Evolutionary conservation across 2,329 filamentous ascomycete species (phyloP).

Genomic region (Aspergillus persii): DNA sequence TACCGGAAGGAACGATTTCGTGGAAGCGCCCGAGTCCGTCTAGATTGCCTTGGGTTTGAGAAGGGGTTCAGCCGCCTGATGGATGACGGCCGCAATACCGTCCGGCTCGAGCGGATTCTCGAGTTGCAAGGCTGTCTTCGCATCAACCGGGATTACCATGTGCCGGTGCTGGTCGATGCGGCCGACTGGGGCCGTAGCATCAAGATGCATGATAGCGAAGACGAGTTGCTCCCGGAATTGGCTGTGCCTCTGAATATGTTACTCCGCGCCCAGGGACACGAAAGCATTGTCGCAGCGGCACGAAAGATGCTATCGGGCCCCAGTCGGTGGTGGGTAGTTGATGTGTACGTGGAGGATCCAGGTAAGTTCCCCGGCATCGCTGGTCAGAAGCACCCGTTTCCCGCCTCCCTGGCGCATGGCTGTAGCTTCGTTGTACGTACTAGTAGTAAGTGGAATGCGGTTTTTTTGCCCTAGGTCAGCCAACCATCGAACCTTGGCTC

Average conservation of each 20-base stretch:
- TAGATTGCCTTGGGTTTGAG: constrained; percentile 8
- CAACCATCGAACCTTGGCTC: not conserved
- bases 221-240: not conserved
- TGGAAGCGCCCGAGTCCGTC: constrained; percentile 6
- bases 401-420: not conserved
- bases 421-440: not conserved
- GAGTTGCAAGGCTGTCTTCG: constrained; percentile 10
- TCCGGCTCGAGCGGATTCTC: constrained; percentile 7
- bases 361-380: not conserved
- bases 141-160: constrained; percentile 8
- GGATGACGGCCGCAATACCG: constrained; percentile 8
- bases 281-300: constrained; percentile 9
- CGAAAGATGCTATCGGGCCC: not conserved
- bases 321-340: constrained; percentile 14
- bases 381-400: not conserved
- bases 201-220: not conserved
- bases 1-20: constrained; percentile 4
- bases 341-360: constrained; percentile 11
- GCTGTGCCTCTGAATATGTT: constrained; percentile 6
- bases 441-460: not conserved
- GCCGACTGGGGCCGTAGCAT: constrained; percentile 11
- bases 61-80: constrained; percentile 7
- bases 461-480: not conserved
- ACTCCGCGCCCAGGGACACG: constrained; percentile 4
- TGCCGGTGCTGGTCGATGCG: constrained; percentile 6